A percentile compares a stretch with the other conserved stretches of the same genome.
These are phyloP conservation scores for Candida parachauliodes DNA, from an alignment of 805 yeast species.

Conservation along the genomic window DNA sequence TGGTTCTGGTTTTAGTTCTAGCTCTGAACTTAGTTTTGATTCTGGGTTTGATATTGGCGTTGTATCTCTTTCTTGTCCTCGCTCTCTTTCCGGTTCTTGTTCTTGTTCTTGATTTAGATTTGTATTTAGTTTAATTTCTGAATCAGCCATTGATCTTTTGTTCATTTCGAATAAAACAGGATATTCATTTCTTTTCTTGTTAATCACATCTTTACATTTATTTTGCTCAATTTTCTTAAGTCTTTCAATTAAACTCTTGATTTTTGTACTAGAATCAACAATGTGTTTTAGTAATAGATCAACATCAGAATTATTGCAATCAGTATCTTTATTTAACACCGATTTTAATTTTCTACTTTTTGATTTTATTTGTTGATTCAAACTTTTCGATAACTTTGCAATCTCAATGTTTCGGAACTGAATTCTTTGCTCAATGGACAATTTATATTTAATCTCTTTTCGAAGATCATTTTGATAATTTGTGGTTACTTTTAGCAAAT, in stretches of 20 bases:
- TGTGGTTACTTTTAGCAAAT: constrained; percentile 23
- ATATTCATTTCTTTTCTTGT: constrained; percentile 9
- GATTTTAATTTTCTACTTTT: constrained; percentile 12
- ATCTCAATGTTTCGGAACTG: constrained; percentile 38
- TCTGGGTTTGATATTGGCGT: too few relatives aligned
- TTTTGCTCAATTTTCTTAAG: constrained; percentile 13
- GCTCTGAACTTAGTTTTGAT: too few relatives aligned
- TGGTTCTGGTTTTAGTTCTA: too few relatives aligned
- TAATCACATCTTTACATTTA: background rate
- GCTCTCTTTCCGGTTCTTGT: too few relatives aligned
- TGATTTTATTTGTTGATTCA: constrained; percentile 15
- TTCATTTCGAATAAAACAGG: constrained; percentile 13
- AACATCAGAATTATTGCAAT: constrained; percentile 6
- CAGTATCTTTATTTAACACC: too few relatives aligned
- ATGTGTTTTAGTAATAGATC: constrained; percentile 11
- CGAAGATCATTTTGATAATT: constrained; percentile 36
- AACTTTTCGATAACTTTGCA: constrained; percentile 24
- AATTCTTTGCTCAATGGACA: constrained; percentile 36
- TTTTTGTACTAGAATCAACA: constrained; percentile 13
- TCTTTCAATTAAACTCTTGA: constrained; percentile 12
- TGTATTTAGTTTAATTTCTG: too few relatives aligned
- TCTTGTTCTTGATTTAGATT: too few relatives aligned
- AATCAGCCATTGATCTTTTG: too few relatives aligned
- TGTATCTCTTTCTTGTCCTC: too few relatives aligned
- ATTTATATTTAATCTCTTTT: constrained; percentile 28